Conservation (phyloP, 2,329 filamentous ascomycete species). For the Hysterium pulicare region DNA sequence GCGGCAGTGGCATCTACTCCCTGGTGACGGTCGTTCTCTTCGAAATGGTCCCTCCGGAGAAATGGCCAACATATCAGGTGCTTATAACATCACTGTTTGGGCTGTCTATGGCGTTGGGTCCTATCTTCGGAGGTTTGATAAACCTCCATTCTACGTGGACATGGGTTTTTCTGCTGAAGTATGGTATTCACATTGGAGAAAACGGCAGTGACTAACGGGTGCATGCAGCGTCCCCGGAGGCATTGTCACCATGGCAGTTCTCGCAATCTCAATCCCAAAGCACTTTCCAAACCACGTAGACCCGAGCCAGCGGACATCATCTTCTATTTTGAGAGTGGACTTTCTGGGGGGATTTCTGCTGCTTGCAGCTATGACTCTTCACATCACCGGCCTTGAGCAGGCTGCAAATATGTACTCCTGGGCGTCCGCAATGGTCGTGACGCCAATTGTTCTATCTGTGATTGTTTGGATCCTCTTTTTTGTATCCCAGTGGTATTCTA, state of each 20-base stretch:
- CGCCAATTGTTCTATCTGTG: no score
- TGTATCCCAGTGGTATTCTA: no score
- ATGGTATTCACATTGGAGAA: not conserved
- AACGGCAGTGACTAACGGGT: not conserved
- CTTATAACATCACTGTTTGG: not conserved
- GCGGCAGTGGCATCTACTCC: slow-evolving; percentile 24
- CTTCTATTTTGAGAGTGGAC: not conserved
- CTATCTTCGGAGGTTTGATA: slow-evolving; percentile 3
- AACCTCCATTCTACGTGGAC: slow-evolving; percentile 4
- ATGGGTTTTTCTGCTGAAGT: slow-evolving; percentile 9
- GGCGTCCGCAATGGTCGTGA: no score
- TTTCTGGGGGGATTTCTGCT: no score
- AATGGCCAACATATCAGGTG: slow-evolving; percentile 2
- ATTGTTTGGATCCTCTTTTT: no score
- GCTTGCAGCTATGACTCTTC: no score
- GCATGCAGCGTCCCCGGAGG: slow-evolving; percentile 2
- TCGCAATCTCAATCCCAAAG: slow-evolving; percentile 6
- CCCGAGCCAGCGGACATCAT: not conserved
- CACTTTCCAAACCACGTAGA: slow-evolving; percentile 9
- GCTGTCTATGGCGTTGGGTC: not conserved
- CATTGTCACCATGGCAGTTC: not conserved
- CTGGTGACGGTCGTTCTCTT: slow-evolving; percentile 23
- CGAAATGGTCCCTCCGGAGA: slow-evolving; percentile 19
- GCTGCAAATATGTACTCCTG: no score
- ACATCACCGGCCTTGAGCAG: no score